Percentiles rank a stretch among this genome's conserved stretches.
phyloP scores from a whole-genome alignment of 2,329 filamentous ascomycete genomes.

The Basipetospora sp. region DNA sequence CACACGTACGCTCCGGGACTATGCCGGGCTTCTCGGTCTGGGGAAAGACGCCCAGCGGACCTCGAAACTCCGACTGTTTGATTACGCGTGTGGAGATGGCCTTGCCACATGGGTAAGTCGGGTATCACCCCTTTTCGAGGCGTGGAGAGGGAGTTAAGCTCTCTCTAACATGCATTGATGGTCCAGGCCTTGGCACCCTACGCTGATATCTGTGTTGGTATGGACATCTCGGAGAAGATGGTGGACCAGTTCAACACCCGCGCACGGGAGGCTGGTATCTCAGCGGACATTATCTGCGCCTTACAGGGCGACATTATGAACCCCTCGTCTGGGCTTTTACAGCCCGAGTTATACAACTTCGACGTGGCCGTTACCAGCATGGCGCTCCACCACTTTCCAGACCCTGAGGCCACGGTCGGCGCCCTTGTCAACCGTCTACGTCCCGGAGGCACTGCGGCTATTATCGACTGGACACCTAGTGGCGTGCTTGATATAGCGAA shows the following conservation, averaged over 20 bases:
- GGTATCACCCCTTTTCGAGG: too few relatives aligned
- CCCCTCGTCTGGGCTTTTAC: constrained; percentile 10
- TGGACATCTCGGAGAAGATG: constrained; percentile 21
- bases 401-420: constrained; percentile 14
- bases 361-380: constrained; percentile 20
- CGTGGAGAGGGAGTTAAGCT: too few relatives aligned
- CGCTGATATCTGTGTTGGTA: constrained; percentile 17
- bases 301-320: constrained; percentile 17
- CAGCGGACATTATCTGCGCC: constrained; percentile 15
- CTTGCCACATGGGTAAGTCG: constrained; percentile 15
- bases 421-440: constrained; percentile 16
- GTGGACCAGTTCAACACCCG: constrained; percentile 18
- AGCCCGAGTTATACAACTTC: constrained; percentile 14
- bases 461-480: constrained; percentile 30
- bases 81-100: constrained; percentile 20
- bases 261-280: constrained; percentile 13
- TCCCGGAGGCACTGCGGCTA: constrained; percentile 17
- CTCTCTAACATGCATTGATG: constrained; percentile 6
- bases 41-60: not conserved
- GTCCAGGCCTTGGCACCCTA: constrained; percentile 17
- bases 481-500: constrained; percentile 22
- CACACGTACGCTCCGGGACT: constrained; percentile 7
- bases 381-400: constrained; percentile 22
- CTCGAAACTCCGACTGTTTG: constrained; percentile 12
- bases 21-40: constrained; percentile 7